Evolutionary conservation across 1,139 yeast species (phyloP).

Genomic region (Magnusiomyces ingens): DNA sequence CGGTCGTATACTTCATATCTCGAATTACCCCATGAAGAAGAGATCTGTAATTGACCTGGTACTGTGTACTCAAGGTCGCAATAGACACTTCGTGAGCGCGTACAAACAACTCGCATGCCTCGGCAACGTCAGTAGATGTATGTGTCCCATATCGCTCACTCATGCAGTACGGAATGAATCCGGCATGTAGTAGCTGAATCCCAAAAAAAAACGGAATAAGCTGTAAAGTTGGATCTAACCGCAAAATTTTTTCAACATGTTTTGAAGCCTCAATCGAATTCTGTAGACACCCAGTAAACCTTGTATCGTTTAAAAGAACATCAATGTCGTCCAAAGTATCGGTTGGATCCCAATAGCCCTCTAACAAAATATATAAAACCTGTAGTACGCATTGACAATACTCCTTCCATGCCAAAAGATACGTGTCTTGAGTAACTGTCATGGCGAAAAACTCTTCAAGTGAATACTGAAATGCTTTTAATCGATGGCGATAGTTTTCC

Average conservation of each 20-base stretch:
- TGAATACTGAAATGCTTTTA: slow-evolving; percentile 23
- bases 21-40: slow-evolving; percentile 29
- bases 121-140: slow-evolving; percentile 29
- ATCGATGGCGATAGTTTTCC: slow-evolving; percentile 19
- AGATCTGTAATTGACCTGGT: slow-evolving; percentile 30
- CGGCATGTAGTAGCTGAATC: slow-evolving; percentile 26
- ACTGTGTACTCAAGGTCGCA: slow-evolving; percentile 31
- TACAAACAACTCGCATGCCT: slow-evolving; percentile 30
- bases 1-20: slow-evolving; percentile 17
- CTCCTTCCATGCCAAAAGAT: slow-evolving; percentile 23
- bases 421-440: slow-evolving; percentile 9
- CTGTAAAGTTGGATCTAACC: slow-evolving; percentile 26
- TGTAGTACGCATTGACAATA: slow-evolving; percentile 25
- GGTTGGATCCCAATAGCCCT: slow-evolving; percentile 27
- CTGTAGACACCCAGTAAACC: slow-evolving; percentile 23
- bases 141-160: slow-evolving; percentile 29
- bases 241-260: slow-evolving; percentile 23
- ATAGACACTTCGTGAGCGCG: slow-evolving; percentile 33
- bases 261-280: slow-evolving; percentile 27
- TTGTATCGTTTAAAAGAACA: slow-evolving; percentile 23
- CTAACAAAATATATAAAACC: slow-evolving; percentile 23
- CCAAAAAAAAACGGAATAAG: slow-evolving; percentile 29
- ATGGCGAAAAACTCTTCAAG: slow-evolving; percentile 19
- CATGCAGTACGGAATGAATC: slow-evolving; percentile 27
- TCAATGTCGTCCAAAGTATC: slow-evolving; percentile 24